These are phyloP conservation scores for Xylaria sp. DNA, from an alignment of 2,329 filamentous ascomycete genomes.

Conservation along the genomic window DNA sequence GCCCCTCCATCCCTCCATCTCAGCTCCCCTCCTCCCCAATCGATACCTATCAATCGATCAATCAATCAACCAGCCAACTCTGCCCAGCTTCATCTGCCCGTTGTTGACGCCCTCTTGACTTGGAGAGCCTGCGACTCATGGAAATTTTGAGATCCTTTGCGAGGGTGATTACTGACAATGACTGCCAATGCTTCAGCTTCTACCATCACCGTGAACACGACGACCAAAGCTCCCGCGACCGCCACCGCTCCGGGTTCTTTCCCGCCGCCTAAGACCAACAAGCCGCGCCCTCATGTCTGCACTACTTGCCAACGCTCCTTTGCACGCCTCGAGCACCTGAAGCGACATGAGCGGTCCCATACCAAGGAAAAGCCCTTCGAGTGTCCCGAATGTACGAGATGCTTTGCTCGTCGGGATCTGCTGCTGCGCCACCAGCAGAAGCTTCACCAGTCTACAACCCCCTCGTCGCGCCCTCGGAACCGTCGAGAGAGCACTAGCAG, in stretches of 20 bases:
- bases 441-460: slow-evolving; percentile 86
- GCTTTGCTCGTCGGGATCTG: slow-evolving; percentile 89
- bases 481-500: slow-evolving; percentile 84
- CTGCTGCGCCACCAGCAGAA: slow-evolving; percentile 96
- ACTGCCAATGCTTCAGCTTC: slow-evolving; percentile 25
- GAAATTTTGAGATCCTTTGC: slow-evolving; percentile 8
- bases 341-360: slow-evolving; percentile 78
- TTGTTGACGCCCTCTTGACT: slow-evolving; percentile 8
- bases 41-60: slow-evolving; percentile 7
- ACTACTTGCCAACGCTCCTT: slow-evolving; percentile 87
- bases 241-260: slow-evolving; percentile 38
- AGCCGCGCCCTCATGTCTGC: slow-evolving; percentile 92
- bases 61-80: slow-evolving; percentile 1
- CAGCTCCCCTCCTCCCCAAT: slow-evolving; percentile 17
- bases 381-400: slow-evolving; percentile 88
- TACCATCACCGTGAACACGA: slow-evolving; percentile 39
- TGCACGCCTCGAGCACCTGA: slow-evolving; percentile 89
- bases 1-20: slow-evolving; percentile 16
- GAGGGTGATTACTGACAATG: slow-evolving; percentile 23
- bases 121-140: slow-evolving; percentile 15
- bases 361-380: slow-evolving; percentile 92
- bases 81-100: not conserved
- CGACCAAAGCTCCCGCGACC: slow-evolving; percentile 24
- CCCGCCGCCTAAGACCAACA: slow-evolving; percentile 90
- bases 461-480: slow-evolving; percentile 79